Evolutionary conservation across 2,329 filamentous ascomycete genomes (phyloP).

Genomic region (Nigrospora osmanthi): DNA sequence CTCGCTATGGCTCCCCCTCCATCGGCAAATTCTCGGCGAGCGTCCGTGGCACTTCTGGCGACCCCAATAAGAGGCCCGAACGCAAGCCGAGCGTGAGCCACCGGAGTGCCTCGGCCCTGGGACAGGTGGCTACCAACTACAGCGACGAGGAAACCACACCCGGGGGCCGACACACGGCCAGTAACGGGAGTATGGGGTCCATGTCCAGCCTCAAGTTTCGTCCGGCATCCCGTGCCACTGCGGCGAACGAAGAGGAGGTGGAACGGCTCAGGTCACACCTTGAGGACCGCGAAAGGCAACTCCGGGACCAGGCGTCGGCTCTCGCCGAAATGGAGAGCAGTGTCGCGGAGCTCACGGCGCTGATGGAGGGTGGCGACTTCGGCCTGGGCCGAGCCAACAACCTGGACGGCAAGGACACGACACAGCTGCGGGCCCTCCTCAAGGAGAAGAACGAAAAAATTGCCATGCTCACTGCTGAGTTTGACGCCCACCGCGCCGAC

Average conservation of each 20-base stretch:
- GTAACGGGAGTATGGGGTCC: constrained; percentile 46
- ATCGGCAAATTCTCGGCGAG: constrained; percentile 57
- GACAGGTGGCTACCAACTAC: constrained; percentile 34
- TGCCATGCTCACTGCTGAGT: constrained; percentile 83
- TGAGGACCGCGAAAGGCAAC: constrained; percentile 75
- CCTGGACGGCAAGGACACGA: constrained; percentile 62
- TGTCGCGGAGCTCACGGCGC: constrained; percentile 40
- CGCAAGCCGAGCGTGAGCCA: constrained; percentile 44
- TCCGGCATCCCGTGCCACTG: constrained; percentile 39
- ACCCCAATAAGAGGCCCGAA: constrained; percentile 50
- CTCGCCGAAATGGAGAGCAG: constrained; percentile 76
- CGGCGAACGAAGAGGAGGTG: constrained; percentile 59
- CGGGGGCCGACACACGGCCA: constrained; percentile 40
- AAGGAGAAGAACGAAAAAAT: constrained; percentile 98
- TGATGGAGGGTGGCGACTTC: constrained; percentile 55
- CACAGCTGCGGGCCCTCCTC: constrained; percentile 72
- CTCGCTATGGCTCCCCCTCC: constrained; percentile 56
- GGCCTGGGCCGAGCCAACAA: constrained; percentile 35
- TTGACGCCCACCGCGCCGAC: constrained; percentile 89
- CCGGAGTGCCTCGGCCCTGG: constrained; percentile 53
- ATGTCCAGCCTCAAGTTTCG: constrained; percentile 48
- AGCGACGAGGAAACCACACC: constrained; percentile 53
- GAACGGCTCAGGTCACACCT: constrained; percentile 66
- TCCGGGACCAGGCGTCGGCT: constrained; percentile 79
- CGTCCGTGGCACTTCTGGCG: constrained; percentile 51